A percentile compares a stretch with the other conserved stretches of the same genome.
These are phyloP conservation scores for Viola odorata DNA, from an alignment of 345 rosid species.

Conservation along the genomic window DNA sequence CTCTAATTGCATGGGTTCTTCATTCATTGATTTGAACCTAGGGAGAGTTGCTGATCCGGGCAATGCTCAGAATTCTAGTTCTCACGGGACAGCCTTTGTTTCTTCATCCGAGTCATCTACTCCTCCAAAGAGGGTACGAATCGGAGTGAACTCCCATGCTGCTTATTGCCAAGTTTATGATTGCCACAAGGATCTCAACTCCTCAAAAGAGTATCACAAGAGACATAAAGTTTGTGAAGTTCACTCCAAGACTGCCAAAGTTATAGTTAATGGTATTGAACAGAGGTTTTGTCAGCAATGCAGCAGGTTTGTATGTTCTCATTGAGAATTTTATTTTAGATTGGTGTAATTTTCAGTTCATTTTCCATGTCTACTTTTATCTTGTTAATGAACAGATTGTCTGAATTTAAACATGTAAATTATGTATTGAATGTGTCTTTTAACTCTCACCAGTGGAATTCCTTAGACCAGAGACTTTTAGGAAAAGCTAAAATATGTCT, in stretches of 20 bases:
- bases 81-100: conserved; percentile 1
- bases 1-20: conserved; percentile 34
- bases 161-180: conserved; percentile 52
- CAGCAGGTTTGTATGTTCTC: conserved; percentile 36
- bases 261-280: conserved; percentile 45
- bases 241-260: conserved; percentile 53
- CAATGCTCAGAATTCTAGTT: conserved; percentile 22
- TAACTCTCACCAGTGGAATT: not conserved
- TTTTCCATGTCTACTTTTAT: not conserved
- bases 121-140: conserved; percentile 10
- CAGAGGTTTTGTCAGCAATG: conserved; percentile 67
- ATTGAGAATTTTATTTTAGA: not conserved
- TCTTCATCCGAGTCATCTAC: conserved; percentile 12
- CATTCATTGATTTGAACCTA: conserved; percentile 61
- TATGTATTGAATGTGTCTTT: not conserved
- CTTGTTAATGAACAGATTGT: no score
- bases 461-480: not conserved
- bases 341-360: not conserved
- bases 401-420: not conserved
- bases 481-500: not conserved
- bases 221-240: conserved; percentile 54
- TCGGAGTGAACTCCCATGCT: conserved; percentile 21
- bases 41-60: conserved; percentile 48
- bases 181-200: conserved; percentile 48
- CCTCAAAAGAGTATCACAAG: conserved; percentile 52